Base-by-base conservation (phyloP, 495 filamentous ascomycete species). In the Chaetomium fimeti region DNA sequence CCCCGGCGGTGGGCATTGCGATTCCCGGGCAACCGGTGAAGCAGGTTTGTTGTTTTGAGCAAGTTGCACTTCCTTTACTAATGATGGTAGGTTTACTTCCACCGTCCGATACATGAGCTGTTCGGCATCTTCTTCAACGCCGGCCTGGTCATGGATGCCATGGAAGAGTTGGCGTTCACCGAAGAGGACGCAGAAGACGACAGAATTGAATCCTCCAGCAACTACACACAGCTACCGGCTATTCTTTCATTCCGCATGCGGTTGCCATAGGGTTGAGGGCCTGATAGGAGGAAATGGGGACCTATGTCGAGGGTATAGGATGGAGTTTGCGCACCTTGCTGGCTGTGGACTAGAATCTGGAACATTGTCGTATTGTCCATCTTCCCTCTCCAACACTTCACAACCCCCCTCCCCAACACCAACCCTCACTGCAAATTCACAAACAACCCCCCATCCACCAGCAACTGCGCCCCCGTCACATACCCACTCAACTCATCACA, bases 361-460 rank as follows among this genome's bases (percentile, higher is more conserved):
- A 36, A 36, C 32, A 36, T 36, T 36, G n/a, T n/a, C n/a, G n/a
- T n/a, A n/a, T n/a, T n/a, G n/a, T n/a, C n/a, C n/a, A n/a, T n/a
- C n/a, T n/a, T n/a, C n/a, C n/a, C n/a, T n/a, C n/a, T n/a, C n/a
- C 13, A n/a, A 18, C 16, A 3, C n/a, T 47, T 47, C 8, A 36
- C 32, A 1, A 36, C 32, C 32, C 2, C 7, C 45, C 45, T 12
- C 7, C 45, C 45, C 45, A 47, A 13, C 45, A 45, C 16, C 20
- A 24, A 2, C 20, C 12, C 45, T 49, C 45, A 85, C 71, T 85
- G 83, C 71, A 85, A 63, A 70, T 85, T 84, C 27, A 85, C 83
- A 76, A 84, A 85, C 65, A 84, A 63, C 0, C 92, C 92, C 7
- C 92, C 92, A 77, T 97, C 92, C 29, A 96, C 92, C 63, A 97